Conservation (phyloP, 202 grass and related monocot genomes). For the Miscanthus sacchariflorus region DNA sequence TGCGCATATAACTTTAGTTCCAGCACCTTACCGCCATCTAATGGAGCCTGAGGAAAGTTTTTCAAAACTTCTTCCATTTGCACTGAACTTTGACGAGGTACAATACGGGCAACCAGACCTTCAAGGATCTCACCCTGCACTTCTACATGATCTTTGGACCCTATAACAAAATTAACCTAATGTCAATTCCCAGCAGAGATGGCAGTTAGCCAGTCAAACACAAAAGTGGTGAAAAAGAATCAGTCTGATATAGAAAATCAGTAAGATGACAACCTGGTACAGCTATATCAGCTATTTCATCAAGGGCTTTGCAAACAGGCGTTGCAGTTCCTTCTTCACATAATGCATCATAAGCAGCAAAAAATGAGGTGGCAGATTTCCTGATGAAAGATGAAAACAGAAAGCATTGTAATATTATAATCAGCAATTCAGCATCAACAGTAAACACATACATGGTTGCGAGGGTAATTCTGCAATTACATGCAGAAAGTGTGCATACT, state of each 20-base stretch:
- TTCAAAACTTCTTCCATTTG: slow-evolving; percentile 86
- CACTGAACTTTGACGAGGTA: slow-evolving; percentile 72
- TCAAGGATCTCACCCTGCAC: slow-evolving; percentile 98
- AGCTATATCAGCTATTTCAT: slow-evolving; percentile 96
- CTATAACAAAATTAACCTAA: slow-evolving; percentile 47
- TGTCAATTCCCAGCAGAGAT: neutral
- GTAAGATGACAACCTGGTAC: slow-evolving; percentile 53
- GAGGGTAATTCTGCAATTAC: neutral
- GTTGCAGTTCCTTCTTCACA: slow-evolving; percentile 98
- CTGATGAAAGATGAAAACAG: slow-evolving; percentile 51
- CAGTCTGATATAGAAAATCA: neutral
- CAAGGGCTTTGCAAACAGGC: slow-evolving; percentile 89
- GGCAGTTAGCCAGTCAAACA: neutral
- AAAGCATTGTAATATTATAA: slow-evolving; percentile 27
- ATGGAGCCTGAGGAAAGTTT: slow-evolving; percentile 66
- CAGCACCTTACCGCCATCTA: slow-evolving; percentile 56
- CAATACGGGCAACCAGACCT: slow-evolving; percentile 94
- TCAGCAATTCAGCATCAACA: neutral
- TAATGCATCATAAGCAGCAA: slow-evolving; percentile 91
- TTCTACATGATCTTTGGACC: slow-evolving; percentile 89
- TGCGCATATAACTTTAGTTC: slow-evolving; percentile 1
- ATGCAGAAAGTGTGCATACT: slow-evolving; percentile 11
- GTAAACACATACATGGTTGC: neutral
- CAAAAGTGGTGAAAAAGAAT: neutral
- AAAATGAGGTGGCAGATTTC: slow-evolving; percentile 93